These are phyloP conservation scores for Thielaviopsis euricoi DNA, from an alignment of 2,329 filamentous ascomycete genomes.

Conservation along the genomic window DNA sequence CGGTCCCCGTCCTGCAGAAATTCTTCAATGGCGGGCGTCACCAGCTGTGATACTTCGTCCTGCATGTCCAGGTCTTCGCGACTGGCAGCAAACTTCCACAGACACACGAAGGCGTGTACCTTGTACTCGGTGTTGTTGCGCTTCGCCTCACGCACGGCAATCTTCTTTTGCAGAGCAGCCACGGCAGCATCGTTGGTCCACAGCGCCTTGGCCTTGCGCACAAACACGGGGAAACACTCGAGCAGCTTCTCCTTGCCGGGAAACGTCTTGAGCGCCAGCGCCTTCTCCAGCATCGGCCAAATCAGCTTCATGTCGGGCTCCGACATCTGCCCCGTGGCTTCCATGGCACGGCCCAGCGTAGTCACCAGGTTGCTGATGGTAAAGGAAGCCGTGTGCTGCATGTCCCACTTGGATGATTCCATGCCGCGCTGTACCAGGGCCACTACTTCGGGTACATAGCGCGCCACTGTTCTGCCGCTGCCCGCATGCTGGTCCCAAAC, in stretches of 20 bases:
- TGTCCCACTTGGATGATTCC: slow-evolving; percentile 69
- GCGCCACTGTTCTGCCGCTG: slow-evolving; percentile 60
- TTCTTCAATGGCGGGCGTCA: slow-evolving; percentile 45
- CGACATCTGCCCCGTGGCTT: slow-evolving; percentile 41
- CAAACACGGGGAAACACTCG: slow-evolving; percentile 62
- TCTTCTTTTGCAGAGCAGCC: slow-evolving; percentile 57
- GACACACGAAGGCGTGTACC: slow-evolving; percentile 52
- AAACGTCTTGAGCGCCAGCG: slow-evolving; percentile 79
- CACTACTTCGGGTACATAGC: slow-evolving; percentile 75
- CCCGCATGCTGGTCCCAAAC: slow-evolving; percentile 88
- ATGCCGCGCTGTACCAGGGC: slow-evolving; percentile 50
- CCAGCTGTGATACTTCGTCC: slow-evolving; percentile 46
- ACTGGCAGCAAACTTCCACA: slow-evolving; percentile 56
- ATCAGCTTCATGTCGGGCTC: slow-evolving; percentile 43
- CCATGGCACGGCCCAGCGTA: slow-evolving; percentile 44
- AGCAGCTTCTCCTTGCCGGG: slow-evolving; percentile 78
- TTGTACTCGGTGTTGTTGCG: slow-evolving; percentile 77
- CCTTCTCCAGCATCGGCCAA: slow-evolving; percentile 74
- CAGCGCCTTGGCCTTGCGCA: slow-evolving; percentile 43
- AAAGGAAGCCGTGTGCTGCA: slow-evolving; percentile 77
- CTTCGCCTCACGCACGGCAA: slow-evolving; percentile 73
- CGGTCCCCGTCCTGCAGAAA: slow-evolving; percentile 34
- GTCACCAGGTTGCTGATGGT: slow-evolving; percentile 58
- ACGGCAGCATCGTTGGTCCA: slow-evolving; percentile 36
- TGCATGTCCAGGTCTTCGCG: slow-evolving; percentile 56